phyloP scores from a whole-genome alignment of 306 rosid genomes.

The Ceratonia siliqua region DNA sequence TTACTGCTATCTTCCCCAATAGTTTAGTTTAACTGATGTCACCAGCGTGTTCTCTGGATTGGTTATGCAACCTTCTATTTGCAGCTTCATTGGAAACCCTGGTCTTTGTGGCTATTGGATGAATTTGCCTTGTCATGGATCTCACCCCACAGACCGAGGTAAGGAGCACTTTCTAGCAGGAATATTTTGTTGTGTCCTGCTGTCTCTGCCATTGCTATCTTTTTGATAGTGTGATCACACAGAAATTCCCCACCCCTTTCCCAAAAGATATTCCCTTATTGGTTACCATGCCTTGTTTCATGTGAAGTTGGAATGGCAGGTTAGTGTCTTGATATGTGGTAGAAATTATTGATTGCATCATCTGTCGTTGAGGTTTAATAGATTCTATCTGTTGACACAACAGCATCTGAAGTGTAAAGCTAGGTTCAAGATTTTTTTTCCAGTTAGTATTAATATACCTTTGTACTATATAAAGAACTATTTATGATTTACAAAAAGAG shows the following conservation, averaged over 20 bases:
- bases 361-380: not conserved
- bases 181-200: not conserved
- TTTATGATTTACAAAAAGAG: not conserved
- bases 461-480: not conserved
- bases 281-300: not conserved
- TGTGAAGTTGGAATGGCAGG: not conserved
- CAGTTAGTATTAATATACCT: not conserved
- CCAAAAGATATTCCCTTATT: not conserved
- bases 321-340: not conserved
- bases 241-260: not conserved
- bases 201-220: not conserved
- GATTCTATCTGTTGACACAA: not conserved
- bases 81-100: slow-evolving; percentile 89
- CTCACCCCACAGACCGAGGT: slow-evolving; percentile 77
- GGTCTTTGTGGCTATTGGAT: slow-evolving; percentile 87
- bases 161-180: not conserved
- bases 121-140: slow-evolving; percentile 59
- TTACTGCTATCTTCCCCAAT: not conserved
- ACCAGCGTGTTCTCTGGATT: slow-evolving; percentile 3
- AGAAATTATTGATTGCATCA: not conserved
- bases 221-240: not conserved
- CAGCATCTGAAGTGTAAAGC: not conserved
- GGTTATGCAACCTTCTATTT: slow-evolving; percentile 23
- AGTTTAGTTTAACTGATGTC: not conserved
- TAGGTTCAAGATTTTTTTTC: not conserved